A percentile compares a stretch with the other conserved stretches of the same genome.
Evolutionary conservation across 306 rosid genomes (phyloP).

Genomic region (Fragaria nilgerrensis): DNA sequence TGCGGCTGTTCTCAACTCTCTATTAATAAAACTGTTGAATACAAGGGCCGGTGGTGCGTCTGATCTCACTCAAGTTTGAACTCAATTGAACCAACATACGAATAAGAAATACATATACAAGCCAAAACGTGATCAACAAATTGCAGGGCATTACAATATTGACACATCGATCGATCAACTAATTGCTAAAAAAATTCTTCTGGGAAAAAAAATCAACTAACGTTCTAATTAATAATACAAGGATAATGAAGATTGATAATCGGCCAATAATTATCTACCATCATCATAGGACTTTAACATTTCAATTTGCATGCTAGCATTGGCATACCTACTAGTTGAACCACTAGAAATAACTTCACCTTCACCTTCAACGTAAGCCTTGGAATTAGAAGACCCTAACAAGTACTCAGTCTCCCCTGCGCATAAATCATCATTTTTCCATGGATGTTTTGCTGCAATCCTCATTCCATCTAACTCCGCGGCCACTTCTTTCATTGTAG

Average conservation of each 20-base stretch:
- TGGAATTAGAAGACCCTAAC: background rate
- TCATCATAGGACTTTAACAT: background rate
- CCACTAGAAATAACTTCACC: background rate
- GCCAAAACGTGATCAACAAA: too few relatives aligned
- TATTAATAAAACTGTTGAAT: too few relatives aligned
- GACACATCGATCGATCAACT: too few relatives aligned
- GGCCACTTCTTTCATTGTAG: conserved; percentile 24
- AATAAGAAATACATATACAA: too few relatives aligned
- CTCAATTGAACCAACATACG: too few relatives aligned
- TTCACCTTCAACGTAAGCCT: background rate
- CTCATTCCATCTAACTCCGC: conserved; percentile 6
- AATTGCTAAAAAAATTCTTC: too few relatives aligned
- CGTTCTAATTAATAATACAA: too few relatives aligned
- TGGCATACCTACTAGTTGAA: background rate
- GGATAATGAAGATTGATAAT: background rate
- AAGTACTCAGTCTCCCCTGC: background rate
- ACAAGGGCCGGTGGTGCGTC: too few relatives aligned
- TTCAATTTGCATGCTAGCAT: background rate
- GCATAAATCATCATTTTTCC: background rate
- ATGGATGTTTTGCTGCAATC: background rate
- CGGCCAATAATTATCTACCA: background rate
- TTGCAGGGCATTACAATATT: too few relatives aligned
- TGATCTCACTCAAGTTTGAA: too few relatives aligned
- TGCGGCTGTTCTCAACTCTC: too few relatives aligned
- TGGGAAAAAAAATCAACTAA: too few relatives aligned